phyloP scores from a whole-genome alignment of 2,329 filamentous ascomycete species.

The Pseudopithomyces maydicus region DNA sequence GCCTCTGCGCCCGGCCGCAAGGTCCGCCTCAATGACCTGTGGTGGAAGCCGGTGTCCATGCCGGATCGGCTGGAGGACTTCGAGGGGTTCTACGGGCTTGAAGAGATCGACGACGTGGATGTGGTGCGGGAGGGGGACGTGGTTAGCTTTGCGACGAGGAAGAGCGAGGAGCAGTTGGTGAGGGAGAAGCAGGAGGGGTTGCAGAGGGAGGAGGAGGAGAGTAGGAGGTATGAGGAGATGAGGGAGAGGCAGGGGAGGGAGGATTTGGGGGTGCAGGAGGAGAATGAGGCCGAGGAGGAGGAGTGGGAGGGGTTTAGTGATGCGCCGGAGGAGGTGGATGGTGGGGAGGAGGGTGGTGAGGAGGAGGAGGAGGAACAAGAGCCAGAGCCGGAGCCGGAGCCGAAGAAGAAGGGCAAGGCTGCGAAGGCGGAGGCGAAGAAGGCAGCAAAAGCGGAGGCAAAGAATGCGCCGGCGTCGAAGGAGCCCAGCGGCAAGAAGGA shows the following conservation, averaged over 20 bases:
- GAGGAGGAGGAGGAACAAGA: constrained; percentile 13
- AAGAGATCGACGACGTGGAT: constrained; percentile 90
- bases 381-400: too few species aligned
- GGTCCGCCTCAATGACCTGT: constrained; percentile 57
- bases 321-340: background rate
- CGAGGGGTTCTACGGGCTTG: constrained; percentile 90
- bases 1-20: constrained; percentile 25
- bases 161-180: constrained; percentile 32
- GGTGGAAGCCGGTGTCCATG: constrained; percentile 68
- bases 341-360: background rate
- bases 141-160: constrained; percentile 46
- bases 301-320: constrained; percentile 39
- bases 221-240: background rate
- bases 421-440: constrained; percentile 11
- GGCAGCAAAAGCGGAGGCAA: constrained; percentile 15
- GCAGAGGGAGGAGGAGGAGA: constrained; percentile 11
- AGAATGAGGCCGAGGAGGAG: constrained; percentile 16
- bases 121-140: constrained; percentile 66
- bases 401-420: constrained; percentile 9
- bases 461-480: constrained; percentile 6
- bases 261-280: constrained; percentile 23
- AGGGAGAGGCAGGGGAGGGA: constrained; percentile 26
- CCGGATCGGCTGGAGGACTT: constrained; percentile 83
- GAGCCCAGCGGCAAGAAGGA: constrained; percentile 15
- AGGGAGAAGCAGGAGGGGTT: constrained; percentile 27